phyloP scores from a whole-genome alignment of 2,329 filamentous ascomycete species.

The Botrytis galanthina region DNA sequence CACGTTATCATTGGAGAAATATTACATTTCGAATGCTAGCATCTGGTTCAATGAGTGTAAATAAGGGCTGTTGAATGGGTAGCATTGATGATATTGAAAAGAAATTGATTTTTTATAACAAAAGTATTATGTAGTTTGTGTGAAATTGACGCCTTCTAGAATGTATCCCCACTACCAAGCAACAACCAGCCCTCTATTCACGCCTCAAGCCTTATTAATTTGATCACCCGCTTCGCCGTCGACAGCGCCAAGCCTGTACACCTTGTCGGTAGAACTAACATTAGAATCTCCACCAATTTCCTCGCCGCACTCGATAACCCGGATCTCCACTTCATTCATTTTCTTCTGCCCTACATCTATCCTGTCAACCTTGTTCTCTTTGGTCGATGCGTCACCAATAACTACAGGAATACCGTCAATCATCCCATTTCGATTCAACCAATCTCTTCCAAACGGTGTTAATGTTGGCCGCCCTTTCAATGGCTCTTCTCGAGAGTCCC shows the following conservation, averaged over 20 bases:
- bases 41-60: neutral
- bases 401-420: constrained; percentile 1
- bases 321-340: neutral
- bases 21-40: neutral
- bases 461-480: constrained; percentile 20
- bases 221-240: neutral
- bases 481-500: constrained; percentile 21
- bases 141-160: neutral
- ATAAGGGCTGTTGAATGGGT: neutral
- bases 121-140: neutral
- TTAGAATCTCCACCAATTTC: neutral
- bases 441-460: constrained; percentile 24
- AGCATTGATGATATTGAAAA: neutral
- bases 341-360: neutral
- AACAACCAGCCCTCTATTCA: neutral
- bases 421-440: constrained; percentile 17
- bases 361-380: neutral
- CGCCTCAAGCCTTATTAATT: neutral
- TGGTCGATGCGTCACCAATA: neutral
- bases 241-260: neutral
- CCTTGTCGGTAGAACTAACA: neutral
- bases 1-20: neutral
- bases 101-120: neutral
- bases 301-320: neutral
- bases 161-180: neutral